Percentiles rank a stretch among this genome's conserved stretches.
Conservation (phyloP, 1,284 basidiomycete species). For the Pseudomicrostroma phylloplanum region DNA sequence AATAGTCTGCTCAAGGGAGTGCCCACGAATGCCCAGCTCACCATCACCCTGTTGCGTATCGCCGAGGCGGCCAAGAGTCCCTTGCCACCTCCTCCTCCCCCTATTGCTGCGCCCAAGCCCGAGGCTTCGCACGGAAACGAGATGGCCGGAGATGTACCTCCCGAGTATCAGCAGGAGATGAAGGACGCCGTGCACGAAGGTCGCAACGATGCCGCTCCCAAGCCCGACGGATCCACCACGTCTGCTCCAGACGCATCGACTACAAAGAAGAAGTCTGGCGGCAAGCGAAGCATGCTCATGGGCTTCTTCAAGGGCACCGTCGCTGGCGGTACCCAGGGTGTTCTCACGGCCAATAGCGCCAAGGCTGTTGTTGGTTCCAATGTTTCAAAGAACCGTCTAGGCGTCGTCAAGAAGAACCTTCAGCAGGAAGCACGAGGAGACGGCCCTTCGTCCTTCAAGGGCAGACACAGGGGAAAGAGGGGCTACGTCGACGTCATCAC, state of each 20-base stretch:
- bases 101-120: slow-evolving; percentile 32
- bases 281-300: slow-evolving; percentile 32
- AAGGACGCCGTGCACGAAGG: slow-evolving; percentile 24
- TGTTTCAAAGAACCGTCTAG: slow-evolving; percentile 40
- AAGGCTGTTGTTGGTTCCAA: slow-evolving; percentile 43
- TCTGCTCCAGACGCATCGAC: slow-evolving; percentile 12
- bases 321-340: slow-evolving; percentile 36
- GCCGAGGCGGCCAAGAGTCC: slow-evolving; percentile 55
- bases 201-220: slow-evolving; percentile 13
- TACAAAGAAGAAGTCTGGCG: slow-evolving; percentile 25
- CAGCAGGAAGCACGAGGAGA: slow-evolving; percentile 21
- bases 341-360: slow-evolving; percentile 46
- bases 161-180: slow-evolving; percentile 36
- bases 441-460: slow-evolving; percentile 39
- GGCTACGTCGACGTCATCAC: slow-evolving; percentile 43
- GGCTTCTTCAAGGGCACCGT: slow-evolving; percentile 41
- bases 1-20: slow-evolving; percentile 57
- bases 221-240: slow-evolving; percentile 24
- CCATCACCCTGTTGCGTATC: slow-evolving; percentile 57
- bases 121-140: slow-evolving; percentile 18
- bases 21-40: slow-evolving; percentile 60
- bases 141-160: slow-evolving; percentile 29
- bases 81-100: slow-evolving; percentile 54
- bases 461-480: slow-evolving; percentile 38
- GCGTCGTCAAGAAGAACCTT: slow-evolving; percentile 34